Base-by-base conservation (phyloP, 2,329 filamentous ascomycete species). In the Penicillium olsonii region DNA sequence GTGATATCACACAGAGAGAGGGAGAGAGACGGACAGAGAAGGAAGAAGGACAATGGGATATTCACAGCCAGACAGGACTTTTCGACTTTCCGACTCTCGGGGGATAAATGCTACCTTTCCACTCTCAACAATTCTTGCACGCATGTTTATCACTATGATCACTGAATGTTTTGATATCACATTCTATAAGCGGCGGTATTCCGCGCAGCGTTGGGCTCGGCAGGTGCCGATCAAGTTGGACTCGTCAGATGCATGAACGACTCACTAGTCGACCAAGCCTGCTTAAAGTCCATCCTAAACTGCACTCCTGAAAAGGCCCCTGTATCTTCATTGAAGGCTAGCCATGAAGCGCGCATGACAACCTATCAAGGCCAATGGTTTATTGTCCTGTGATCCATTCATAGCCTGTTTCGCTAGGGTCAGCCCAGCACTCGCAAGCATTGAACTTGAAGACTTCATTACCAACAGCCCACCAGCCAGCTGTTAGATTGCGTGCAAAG, bases 381-480 rank as follows among this genome's bases (percentile, higher is more conserved):
- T 19, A 14, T 37, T 20, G 42, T 43, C 18, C 34, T 17, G 14
- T 10, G 15, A 34, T 26, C 12, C 22, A 20, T 19, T 33, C 15
- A 26, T 29, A n/a, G 10, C n/a, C 34, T 27, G 18, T 39, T 14
- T 33, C 50, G 5, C 15, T 19, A 7, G 15, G 20, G 10, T 64
- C 50, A 37, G 60, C 54, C 81, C 82, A 84, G 61, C 75, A 80
- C 6, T 73, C 67, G 4, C 76, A 68, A 59, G 74, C 75, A 62
- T 85, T 84, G 60, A 80, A 85, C 59, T 80, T 84, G 35, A 85
- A 63, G 10, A 79, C 83, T 59, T 87, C 82, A 63, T 86, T 76
- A 2, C 84, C 84, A 76, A 79, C 83, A 18, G 78, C 77, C 71
- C 75, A 82, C 84, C 84, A 86, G 1, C 81, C 82, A 24, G 76